Evolutionary conservation across 768 basidiomycete genomes (phyloP).

Genomic region (Tricholoma sp.): DNA sequence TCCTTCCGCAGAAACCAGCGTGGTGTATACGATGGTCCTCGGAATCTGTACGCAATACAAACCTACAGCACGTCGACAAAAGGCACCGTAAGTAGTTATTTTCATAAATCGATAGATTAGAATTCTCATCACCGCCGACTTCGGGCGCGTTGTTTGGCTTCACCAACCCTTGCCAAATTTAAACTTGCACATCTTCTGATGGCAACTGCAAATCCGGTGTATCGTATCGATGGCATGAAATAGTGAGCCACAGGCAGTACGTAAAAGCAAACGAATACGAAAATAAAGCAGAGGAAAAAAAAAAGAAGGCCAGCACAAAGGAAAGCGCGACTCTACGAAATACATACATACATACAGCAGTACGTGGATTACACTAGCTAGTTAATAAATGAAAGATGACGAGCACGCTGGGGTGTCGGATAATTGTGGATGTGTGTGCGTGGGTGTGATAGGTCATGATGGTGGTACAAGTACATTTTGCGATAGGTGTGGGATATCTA

Average conservation of each 20-base stretch:
- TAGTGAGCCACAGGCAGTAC: neutral
- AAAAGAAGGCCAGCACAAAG: neutral
- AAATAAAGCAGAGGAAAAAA: neutral
- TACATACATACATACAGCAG: slow-evolving; percentile 1
- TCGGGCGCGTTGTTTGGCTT: neutral
- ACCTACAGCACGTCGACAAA: too few relatives aligned
- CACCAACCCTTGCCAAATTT: neutral
- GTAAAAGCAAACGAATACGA: neutral
- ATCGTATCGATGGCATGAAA: neutral
- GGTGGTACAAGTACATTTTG: slow-evolving; percentile 2
- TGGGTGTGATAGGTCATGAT: neutral
- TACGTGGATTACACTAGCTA: slow-evolving; percentile 2
- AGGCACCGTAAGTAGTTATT: too few relatives aligned
- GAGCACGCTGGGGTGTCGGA: neutral
- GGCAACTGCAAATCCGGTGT: neutral
- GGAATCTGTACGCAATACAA: too few relatives aligned
- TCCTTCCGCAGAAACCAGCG: too few relatives aligned
- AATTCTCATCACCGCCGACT: neutral
- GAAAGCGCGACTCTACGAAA: slow-evolving; percentile 3
- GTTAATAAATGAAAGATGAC: neutral
- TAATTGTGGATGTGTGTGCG: neutral
- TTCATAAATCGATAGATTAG: too few relatives aligned
- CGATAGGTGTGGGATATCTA: slow-evolving; percentile 1
- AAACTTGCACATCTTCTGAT: neutral
- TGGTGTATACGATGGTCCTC: too few relatives aligned